Conservation (phyloP, 768 basidiomycete genomes). For the Mycena leptocephala region DNA sequence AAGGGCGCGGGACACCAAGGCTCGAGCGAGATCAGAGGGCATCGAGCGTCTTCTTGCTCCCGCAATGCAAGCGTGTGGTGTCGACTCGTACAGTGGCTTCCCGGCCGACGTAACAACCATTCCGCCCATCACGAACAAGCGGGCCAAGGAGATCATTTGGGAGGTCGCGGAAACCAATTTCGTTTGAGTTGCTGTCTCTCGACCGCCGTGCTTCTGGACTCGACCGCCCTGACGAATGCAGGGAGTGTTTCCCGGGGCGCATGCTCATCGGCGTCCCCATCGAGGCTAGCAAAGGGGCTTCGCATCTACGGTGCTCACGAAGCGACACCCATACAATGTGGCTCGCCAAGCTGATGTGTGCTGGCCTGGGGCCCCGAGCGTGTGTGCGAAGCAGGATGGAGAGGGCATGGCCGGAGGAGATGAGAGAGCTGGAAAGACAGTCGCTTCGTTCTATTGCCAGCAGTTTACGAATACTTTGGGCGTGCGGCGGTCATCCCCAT, state of each 20-base stretch:
- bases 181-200: neutral
- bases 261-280: too few relatives aligned
- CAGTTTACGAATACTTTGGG: too few relatives aligned
- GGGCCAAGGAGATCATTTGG: neutral
- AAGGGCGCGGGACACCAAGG: neutral
- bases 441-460: neutral
- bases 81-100: neutral
- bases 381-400: too few relatives aligned
- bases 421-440: neutral
- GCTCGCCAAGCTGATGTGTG: neutral
- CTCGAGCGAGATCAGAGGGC: neutral
- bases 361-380: neutral
- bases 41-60: neutral
- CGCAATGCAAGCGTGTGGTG: neutral
- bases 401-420: neutral
- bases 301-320: neutral
- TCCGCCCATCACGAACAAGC: neutral
- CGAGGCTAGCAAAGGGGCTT: too few relatives aligned
- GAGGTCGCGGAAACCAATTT: conserved; percentile 1
- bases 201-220: neutral
- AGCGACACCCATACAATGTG: too few relatives aligned
- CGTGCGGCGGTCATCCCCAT: neutral
- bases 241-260: too few relatives aligned
- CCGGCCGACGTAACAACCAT: neutral
- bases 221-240: neutral